Evolutionary conservation across 148 eudicot genomes (phyloP).

Genomic region (Amaranthus cruentus): DNA sequence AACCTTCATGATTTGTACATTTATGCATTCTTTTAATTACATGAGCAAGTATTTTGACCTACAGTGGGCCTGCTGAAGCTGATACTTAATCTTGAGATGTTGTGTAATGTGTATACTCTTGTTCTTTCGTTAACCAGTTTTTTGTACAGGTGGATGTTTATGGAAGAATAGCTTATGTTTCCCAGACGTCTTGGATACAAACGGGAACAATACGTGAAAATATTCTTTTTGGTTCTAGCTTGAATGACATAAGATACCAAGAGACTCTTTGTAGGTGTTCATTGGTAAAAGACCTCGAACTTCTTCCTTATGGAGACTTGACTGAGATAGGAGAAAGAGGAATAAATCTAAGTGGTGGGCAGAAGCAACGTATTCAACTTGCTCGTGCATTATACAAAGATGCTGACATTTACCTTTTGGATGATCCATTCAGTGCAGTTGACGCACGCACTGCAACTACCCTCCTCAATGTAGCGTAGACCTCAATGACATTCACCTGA

Average conservation of each 20-base stretch:
- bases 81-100: no score
- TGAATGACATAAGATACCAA: slow-evolving; percentile 58
- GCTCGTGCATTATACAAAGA: slow-evolving; percentile 81
- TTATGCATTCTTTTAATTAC: no score
- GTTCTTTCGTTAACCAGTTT: neutral
- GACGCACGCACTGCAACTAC: slow-evolving; percentile 84
- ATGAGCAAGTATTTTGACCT: no score
- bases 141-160: slow-evolving; percentile 50
- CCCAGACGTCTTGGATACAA: slow-evolving; percentile 91
- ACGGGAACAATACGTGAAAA: slow-evolving; percentile 73
- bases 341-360: slow-evolving; percentile 84
- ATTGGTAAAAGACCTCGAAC: slow-evolving; percentile 67
- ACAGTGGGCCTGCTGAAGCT: no score
- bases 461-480: slow-evolving; percentile 48
- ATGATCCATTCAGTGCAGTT: slow-evolving; percentile 62
- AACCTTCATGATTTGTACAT: no score
- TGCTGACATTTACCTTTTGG: slow-evolving; percentile 37
- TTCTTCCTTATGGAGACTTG: slow-evolving; percentile 69
- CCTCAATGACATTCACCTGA: no score
- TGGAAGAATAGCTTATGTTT: slow-evolving; percentile 67
- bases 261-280: slow-evolving; percentile 65
- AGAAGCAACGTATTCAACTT: slow-evolving; percentile 80
- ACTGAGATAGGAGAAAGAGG: slow-evolving; percentile 92
- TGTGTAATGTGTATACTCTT: no score
- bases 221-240: slow-evolving; percentile 56